Evolutionary conservation across 139 green algal species (phyloP).

Genomic region (Gonium pectorale): DNA sequence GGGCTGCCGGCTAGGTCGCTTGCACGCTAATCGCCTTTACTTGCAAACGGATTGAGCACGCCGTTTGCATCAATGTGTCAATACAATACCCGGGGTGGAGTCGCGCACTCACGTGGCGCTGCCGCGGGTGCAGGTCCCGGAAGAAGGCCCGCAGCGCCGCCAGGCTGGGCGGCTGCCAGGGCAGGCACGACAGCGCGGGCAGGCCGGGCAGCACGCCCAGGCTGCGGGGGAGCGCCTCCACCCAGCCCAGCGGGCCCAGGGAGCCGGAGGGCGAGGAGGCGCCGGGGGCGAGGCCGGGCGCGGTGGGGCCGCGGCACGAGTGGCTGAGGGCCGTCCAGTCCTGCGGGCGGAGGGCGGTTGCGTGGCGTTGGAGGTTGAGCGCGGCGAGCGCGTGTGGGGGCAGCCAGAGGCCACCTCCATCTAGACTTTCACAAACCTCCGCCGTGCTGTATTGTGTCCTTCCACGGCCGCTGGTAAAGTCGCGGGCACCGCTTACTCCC

Average conservation of each 20-base stretch:
- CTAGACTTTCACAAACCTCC: too few relatives aligned
- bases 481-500: too few relatives aligned
- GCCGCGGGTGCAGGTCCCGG: conserved; percentile 51
- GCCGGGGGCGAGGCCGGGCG: background rate
- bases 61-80: too few relatives aligned
- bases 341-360: background rate
- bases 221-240: conserved; percentile 14
- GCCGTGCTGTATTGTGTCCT: too few relatives aligned
- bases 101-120: conserved; percentile 49
- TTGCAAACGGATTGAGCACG: too few relatives aligned
- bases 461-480: too few relatives aligned
- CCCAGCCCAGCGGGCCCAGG: background rate
- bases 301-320: background rate
- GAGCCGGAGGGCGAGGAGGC: background rate
- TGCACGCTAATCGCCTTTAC: too few relatives aligned
- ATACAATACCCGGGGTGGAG: too few relatives aligned
- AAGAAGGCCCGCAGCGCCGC: conserved; percentile 63
- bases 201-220: conserved; percentile 8
- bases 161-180: conserved; percentile 22
- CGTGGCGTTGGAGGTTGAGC: too few relatives aligned
- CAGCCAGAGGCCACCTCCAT: too few relatives aligned
- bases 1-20: too few relatives aligned
- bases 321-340: background rate
- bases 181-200: background rate
- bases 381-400: too few relatives aligned